Evolutionary conservation across 768 basidiomycete genomes (phyloP).

Genomic region (Termitomyces eurrhizus): DNA sequence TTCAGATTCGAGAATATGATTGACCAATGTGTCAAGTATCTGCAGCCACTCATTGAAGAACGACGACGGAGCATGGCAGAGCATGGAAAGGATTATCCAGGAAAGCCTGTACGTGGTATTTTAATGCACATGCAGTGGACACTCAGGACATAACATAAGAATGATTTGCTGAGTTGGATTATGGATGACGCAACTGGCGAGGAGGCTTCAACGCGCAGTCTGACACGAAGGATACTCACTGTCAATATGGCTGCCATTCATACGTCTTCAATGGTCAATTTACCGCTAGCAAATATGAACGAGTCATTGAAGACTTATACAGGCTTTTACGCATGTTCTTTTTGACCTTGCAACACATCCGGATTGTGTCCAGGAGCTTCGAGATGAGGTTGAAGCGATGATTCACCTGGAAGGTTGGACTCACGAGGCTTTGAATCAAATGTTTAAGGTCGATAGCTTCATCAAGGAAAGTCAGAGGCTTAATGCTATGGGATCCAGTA

Average conservation of each 20-base stretch:
- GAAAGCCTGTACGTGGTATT: constrained; percentile 19
- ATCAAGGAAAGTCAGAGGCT: constrained; percentile 32
- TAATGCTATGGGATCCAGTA: constrained; percentile 28
- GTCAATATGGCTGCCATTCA: constrained; percentile 38
- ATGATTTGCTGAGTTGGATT: constrained; percentile 40
- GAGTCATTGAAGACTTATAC: neutral
- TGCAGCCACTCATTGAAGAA: constrained; percentile 15
- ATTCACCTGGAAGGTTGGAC: constrained; percentile 28
- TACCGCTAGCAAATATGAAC: neutral
- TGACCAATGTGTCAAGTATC: neutral
- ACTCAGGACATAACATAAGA: constrained; percentile 20
- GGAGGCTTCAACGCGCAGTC: constrained; percentile 19
- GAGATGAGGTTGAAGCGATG: constrained; percentile 35
- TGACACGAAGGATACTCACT: constrained; percentile 28
- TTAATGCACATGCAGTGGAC: neutral
- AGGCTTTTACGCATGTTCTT: constrained; percentile 34
- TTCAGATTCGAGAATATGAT: constrained; percentile 6
- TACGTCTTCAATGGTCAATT: constrained; percentile 25
- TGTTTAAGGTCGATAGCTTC: constrained; percentile 26
- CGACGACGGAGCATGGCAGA: constrained; percentile 7
- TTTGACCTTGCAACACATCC: constrained; percentile 29
- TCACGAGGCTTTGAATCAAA: constrained; percentile 10
- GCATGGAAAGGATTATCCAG: constrained; percentile 21
- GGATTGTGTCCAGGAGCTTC: constrained; percentile 26
- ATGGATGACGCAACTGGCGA: constrained; percentile 29